Evolutionary conservation across 2,329 filamentous ascomycete species (phyloP).

Genomic region (Neofusicoccum umdonicola): DNA sequence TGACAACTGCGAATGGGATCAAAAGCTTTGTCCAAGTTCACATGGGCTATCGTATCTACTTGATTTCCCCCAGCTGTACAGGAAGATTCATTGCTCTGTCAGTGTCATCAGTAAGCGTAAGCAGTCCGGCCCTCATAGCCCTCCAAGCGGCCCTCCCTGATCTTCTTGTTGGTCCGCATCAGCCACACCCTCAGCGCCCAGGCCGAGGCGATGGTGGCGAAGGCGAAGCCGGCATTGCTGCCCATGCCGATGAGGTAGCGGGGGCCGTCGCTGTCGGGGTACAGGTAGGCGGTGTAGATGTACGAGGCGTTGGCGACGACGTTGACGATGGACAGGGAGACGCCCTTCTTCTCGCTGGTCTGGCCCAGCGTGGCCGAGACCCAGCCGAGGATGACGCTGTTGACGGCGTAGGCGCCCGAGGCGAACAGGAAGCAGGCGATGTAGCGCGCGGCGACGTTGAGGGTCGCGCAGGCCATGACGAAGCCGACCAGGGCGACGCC

Average conservation of each 20-base stretch:
- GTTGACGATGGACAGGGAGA: slow-evolving; percentile 44
- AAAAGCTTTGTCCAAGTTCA: no score
- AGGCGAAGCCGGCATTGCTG: slow-evolving; percentile 31
- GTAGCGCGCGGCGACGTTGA: slow-evolving; percentile 30
- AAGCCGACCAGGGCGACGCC: slow-evolving; percentile 30
- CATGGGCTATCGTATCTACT: no score
- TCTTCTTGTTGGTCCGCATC: slow-evolving; percentile 31
- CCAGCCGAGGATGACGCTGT: slow-evolving; percentile 40
- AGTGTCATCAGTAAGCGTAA: not conserved
- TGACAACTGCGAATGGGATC: no score
- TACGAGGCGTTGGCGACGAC: slow-evolving; percentile 39
- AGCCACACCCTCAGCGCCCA: slow-evolving; percentile 33
- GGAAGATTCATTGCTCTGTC: no score
- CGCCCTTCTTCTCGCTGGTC: slow-evolving; percentile 45
- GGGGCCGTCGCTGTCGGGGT: slow-evolving; percentile 31
- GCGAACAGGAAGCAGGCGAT: slow-evolving; percentile 33
- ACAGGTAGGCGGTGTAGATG: slow-evolving; percentile 38
- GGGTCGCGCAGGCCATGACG: slow-evolving; percentile 26
- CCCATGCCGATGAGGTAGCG: slow-evolving; percentile 31
- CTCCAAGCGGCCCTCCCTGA: slow-evolving; percentile 21
- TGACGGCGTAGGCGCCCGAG: slow-evolving; percentile 26
- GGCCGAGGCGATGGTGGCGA: slow-evolving; percentile 30
- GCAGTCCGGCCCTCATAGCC: not conserved
- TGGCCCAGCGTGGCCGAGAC: slow-evolving; percentile 42
- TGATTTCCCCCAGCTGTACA: no score